Conservation (phyloP, 257 asterid species). For the Cruciata laevipes region DNA sequence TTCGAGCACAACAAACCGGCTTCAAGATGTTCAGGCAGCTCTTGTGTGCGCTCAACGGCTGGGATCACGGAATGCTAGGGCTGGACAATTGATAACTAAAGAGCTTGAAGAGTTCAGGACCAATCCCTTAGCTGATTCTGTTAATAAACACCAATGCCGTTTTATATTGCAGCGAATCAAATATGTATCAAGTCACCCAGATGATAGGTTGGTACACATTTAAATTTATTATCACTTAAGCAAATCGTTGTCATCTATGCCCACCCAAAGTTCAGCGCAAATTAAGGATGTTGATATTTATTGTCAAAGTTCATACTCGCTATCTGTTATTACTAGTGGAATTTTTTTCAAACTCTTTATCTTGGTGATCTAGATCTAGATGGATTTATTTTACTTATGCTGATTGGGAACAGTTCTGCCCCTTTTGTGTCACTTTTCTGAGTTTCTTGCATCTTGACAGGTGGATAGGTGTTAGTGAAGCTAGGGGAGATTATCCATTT, state of each 20-base stretch:
- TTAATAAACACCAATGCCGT: conserved; percentile 81
- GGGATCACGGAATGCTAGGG: conserved; percentile 86
- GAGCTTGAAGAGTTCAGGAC: conserved; percentile 82
- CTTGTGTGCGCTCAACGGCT: conserved; percentile 74
- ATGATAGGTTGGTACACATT: conserved; percentile 54
- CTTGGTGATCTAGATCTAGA: not conserved
- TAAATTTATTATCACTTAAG: not conserved
- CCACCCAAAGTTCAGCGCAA: not conserved
- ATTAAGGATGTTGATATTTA: not conserved
- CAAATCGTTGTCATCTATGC: not conserved
- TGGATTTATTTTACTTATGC: conserved; percentile 4
- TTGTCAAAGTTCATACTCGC: not conserved
- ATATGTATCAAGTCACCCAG: conserved; percentile 63
- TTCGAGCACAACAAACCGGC: conserved; percentile 62
- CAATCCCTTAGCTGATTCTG: conserved; percentile 75
- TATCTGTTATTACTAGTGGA: not conserved
- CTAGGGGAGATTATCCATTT: conserved; percentile 87
- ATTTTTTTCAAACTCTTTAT: not conserved
- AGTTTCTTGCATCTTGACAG: conserved; percentile 26
- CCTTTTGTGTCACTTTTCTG: conserved; percentile 17
- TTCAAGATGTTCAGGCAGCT: conserved; percentile 90
- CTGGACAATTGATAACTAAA: conserved; percentile 68
- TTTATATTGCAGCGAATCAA: conserved; percentile 70
- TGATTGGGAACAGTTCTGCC: not conserved
- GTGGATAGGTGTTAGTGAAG: conserved; percentile 81